These are phyloP conservation scores for Apiotrichum mycotoxinovorans DNA, from an alignment of 1,284 basidiomycete genomes.

Conservation along the genomic window DNA sequence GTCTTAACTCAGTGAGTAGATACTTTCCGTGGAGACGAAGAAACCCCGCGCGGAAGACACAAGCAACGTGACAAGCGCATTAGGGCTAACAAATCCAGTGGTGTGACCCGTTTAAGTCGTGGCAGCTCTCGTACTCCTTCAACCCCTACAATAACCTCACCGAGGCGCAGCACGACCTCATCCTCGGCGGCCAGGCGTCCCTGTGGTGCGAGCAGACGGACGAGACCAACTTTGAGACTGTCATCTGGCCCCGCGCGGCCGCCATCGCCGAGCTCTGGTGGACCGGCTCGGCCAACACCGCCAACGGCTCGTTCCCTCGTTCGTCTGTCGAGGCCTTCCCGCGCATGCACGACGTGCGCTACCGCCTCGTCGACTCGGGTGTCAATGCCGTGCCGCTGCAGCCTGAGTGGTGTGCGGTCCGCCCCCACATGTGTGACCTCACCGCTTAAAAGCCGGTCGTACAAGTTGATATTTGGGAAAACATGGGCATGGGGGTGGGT, in stretches of 20 bases:
- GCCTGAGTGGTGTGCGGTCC: constrained; percentile 69
- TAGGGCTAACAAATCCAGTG: constrained; percentile 33
- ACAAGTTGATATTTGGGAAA: no score
- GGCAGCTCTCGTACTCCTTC: constrained; percentile 64
- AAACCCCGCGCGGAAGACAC: no score
- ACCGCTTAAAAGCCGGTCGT: not conserved
- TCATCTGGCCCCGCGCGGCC: constrained; percentile 74
- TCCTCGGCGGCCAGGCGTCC: constrained; percentile 65
- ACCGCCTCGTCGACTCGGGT: constrained; percentile 65
- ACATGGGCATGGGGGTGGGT: no score
- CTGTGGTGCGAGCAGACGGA: constrained; percentile 76
- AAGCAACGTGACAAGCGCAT: no score
- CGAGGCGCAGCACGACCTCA: constrained; percentile 53
- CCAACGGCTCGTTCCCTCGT: not conserved
- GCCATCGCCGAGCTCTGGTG: constrained; percentile 79
- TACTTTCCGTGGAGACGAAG: no score
- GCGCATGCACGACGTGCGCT: constrained; percentile 69
- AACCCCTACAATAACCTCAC: constrained; percentile 64
- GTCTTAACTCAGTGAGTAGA: constrained; percentile 39
- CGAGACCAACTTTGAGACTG: constrained; percentile 65
- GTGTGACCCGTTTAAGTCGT: constrained; percentile 73
- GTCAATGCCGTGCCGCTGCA: constrained; percentile 66
- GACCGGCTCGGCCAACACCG: constrained; percentile 56
- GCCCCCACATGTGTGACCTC: not conserved
- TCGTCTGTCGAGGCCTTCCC: constrained; percentile 58